Evolutionary conservation across 1,139 yeast species (phyloP), one percentile per base, ranked within the genome.

Genomic region (Kodamaea alishanica): DNA sequence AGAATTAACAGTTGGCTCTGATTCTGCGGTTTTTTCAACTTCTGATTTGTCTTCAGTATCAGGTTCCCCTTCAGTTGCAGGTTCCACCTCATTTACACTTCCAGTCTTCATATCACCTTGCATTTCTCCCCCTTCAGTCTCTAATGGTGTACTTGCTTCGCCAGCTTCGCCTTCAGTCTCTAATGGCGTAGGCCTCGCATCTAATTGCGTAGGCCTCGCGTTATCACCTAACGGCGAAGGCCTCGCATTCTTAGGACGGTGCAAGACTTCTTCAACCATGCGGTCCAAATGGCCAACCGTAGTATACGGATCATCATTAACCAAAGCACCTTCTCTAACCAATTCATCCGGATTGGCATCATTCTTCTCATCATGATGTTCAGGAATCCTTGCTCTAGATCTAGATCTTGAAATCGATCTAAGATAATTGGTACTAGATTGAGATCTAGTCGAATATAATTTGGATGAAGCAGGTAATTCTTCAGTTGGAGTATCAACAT

Each of bases 361-460:
- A 51, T 69, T 69, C 54, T 67, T 68, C 42, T 64, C 74, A 37
- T 54, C 60, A n/a, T 41, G 44, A 28, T 48, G 54, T 26, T 46
- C 38, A 4, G 63, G 63, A 35, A 60, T 64, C 56, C 83, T 70
- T 8, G 82, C 75, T 57, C 84, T 70, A 8, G 83, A 76, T 51
- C 84, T 67, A 2, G 85, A 79, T 56, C 84, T 68, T 1, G 85
- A 79, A 35, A 80, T 78, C 0, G 81, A 71, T 46, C 85, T 69
- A 46, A 80, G 64, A 50, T 79, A 80, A 49, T 69, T 68, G n/a
- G 70, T 66, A 4, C 75, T 65, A 23, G 71, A 58, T 28, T 48
- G 51, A 0, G 72, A 61, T 42, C 73, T 61, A 15, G 55, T 47
- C 6, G 63, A 45, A 40, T 52, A 65, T 46, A 61, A 54, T 36